A percentile compares a stretch with the other conserved stretches of the same genome.
Evolutionary conservation across 2,329 filamentous ascomycete genomes (phyloP).

Genomic region (Penicillium sp.): DNA sequence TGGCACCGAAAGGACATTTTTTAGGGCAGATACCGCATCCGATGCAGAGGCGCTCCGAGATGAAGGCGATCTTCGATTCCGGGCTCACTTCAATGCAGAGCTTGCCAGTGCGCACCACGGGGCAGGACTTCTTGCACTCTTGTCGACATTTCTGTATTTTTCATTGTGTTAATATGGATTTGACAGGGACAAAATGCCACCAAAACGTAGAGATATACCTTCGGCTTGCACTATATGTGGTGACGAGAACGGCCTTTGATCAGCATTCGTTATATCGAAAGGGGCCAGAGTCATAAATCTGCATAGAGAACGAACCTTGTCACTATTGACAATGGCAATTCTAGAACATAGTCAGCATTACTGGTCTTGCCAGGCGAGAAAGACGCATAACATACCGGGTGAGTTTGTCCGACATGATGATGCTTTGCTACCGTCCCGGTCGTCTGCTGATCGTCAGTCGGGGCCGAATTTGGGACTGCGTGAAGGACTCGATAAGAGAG

Average conservation of each 20-base stretch:
- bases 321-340: conserved; percentile 97
- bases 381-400: conserved; percentile 70
- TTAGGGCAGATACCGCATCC: conserved; percentile 99
- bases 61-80: conserved; percentile 92
- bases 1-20: conserved; percentile 97
- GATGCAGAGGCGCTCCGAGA: conserved; percentile 92
- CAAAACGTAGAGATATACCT: conserved; percentile 53
- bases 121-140: conserved; percentile 98
- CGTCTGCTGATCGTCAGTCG: conserved; percentile 2
- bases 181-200: neutral
- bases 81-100: conserved; percentile 91
- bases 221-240: conserved; percentile 73
- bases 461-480: neutral
- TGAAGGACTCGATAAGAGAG: neutral
- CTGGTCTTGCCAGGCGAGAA: neutral
- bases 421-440: conserved; percentile 11
- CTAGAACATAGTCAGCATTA: conserved; percentile 46
- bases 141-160: conserved; percentile 82
- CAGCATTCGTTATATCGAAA: conserved; percentile 3
- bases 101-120: conserved; percentile 95
- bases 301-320: conserved; percentile 66
- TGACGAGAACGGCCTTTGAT: neutral
- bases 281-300: conserved; percentile 5
- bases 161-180: conserved; percentile 18
- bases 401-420: conserved; percentile 83